Evolutionary conservation across 2,329 filamentous ascomycete genomes (phyloP).

Genomic region (Alternaria metachromatica): DNA sequence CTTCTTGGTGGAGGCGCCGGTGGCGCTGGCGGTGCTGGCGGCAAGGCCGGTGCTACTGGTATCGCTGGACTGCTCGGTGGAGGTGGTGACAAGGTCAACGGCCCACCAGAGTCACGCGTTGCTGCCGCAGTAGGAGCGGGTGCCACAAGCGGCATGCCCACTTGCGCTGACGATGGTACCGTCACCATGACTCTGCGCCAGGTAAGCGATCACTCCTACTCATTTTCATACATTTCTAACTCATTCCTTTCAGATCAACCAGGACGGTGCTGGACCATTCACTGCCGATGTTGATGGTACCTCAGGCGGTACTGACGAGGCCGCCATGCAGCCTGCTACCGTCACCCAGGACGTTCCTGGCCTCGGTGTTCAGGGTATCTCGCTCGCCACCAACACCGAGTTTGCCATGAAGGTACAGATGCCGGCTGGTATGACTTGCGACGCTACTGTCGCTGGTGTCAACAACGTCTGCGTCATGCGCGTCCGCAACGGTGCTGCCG

Average conservation of each 20-base stretch:
- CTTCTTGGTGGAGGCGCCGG: slow-evolving; percentile 43
- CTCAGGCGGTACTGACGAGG: slow-evolving; percentile 66
- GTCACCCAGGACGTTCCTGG: slow-evolving; percentile 69
- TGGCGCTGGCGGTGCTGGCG: slow-evolving; percentile 29
- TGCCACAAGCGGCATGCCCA: slow-evolving; percentile 63
- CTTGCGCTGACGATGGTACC: slow-evolving; percentile 64
- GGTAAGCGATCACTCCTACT: slow-evolving; percentile 18
- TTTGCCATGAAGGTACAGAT: slow-evolving; percentile 70
- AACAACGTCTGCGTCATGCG: slow-evolving; percentile 70
- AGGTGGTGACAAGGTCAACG: slow-evolving; percentile 56
- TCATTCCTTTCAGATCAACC: slow-evolving; percentile 59
- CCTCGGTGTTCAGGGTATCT: slow-evolving; percentile 63
- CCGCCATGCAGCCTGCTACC: slow-evolving; percentile 66
- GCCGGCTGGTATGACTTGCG: slow-evolving; percentile 72
- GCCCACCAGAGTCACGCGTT: slow-evolving; percentile 61
- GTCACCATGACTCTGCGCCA: slow-evolving; percentile 70
- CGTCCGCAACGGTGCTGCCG: slow-evolving; percentile 66
- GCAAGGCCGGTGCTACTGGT: slow-evolving; percentile 36
- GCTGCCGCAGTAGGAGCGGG: slow-evolving; percentile 63
- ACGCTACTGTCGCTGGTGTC: slow-evolving; percentile 64
- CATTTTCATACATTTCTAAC: background rate
- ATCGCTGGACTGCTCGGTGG: slow-evolving; percentile 42
- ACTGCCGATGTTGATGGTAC: slow-evolving; percentile 67
- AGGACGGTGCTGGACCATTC: slow-evolving; percentile 72
- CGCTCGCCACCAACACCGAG: slow-evolving; percentile 64